Evolutionary conservation across 371 early-diverging fungal genomes (phyloP).

Genomic region (Lichtheimia corymbifera): DNA sequence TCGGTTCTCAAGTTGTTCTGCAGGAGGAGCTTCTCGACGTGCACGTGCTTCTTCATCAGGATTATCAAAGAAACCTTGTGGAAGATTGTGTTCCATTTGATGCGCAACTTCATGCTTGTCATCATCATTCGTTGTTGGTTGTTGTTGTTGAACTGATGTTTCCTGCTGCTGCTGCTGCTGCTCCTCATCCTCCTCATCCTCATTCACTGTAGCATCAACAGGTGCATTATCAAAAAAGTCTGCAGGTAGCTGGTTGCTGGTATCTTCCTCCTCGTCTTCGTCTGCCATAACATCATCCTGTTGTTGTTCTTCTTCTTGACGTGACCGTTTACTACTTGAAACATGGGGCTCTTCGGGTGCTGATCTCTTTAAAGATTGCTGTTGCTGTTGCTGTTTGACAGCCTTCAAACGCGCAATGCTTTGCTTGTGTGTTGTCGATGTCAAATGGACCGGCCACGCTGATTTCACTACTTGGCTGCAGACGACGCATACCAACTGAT

Average conservation of each 20-base stretch:
- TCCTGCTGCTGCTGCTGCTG: slow-evolving; percentile 9
- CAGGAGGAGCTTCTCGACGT: slow-evolving; percentile 24
- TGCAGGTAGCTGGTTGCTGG: slow-evolving; percentile 17
- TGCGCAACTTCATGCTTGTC: not conserved
- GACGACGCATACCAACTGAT: slow-evolving; percentile 34
- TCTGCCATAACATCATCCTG: slow-evolving; percentile 25
- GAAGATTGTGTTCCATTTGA: slow-evolving; percentile 13
- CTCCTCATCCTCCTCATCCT: slow-evolving; percentile 8
- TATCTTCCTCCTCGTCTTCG: slow-evolving; percentile 21
- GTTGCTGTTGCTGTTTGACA: slow-evolving; percentile 26
- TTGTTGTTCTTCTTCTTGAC: slow-evolving; percentile 11
- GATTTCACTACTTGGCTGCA: slow-evolving; percentile 35
- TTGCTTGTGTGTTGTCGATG: slow-evolving; percentile 33
- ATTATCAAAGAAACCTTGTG: slow-evolving; percentile 51
- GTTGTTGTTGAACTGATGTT: not conserved
- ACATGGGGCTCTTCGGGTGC: not conserved
- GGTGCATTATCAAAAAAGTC: slow-evolving; percentile 27
- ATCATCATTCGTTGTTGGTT: not conserved
- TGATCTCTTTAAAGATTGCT: slow-evolving; percentile 4
- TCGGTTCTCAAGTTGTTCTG: slow-evolving; percentile 29
- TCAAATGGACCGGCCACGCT: slow-evolving; percentile 45
- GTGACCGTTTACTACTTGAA: slow-evolving; percentile 8
- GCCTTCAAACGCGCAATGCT: slow-evolving; percentile 42
- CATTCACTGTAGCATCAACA: slow-evolving; percentile 5
- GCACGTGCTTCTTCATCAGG: slow-evolving; percentile 48